Conservation (phyloP, 805 yeast genomes). For the Crinitomyces ghanaensis region DNA sequence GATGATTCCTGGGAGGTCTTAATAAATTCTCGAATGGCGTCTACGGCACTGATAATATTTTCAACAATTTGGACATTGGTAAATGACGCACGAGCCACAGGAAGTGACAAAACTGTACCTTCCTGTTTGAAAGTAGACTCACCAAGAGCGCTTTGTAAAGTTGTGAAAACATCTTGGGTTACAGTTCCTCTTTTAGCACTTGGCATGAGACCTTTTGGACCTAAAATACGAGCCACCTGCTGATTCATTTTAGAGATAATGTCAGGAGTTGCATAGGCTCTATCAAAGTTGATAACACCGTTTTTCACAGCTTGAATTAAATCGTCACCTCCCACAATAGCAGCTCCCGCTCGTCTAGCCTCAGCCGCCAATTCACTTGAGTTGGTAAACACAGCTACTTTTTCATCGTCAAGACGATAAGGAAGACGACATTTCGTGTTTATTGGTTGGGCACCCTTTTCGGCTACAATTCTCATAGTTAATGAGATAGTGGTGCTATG, state of each 20-base stretch:
- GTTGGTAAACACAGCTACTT: slow-evolving; percentile 57
- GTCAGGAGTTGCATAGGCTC: slow-evolving; percentile 79
- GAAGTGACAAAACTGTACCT: slow-evolving; percentile 40
- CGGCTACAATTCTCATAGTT: slow-evolving; percentile 53
- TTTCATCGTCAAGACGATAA: slow-evolving; percentile 53
- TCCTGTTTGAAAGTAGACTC: slow-evolving; percentile 71
- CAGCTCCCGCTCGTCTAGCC: slow-evolving; percentile 50
- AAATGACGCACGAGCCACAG: slow-evolving; percentile 70
- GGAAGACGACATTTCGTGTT: slow-evolving; percentile 66
- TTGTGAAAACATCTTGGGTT: slow-evolving; percentile 44
- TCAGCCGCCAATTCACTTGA: slow-evolving; percentile 40
- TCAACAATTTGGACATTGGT: slow-evolving; percentile 62
- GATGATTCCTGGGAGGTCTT: slow-evolving; percentile 27
- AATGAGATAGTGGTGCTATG: slow-evolving; percentile 60
- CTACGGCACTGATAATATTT: slow-evolving; percentile 57
- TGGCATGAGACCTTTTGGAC: slow-evolving; percentile 88
- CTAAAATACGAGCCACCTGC: slow-evolving; percentile 69
- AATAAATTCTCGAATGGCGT: slow-evolving; percentile 38
- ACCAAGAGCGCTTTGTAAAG: slow-evolving; percentile 49
- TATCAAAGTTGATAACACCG: slow-evolving; percentile 49
- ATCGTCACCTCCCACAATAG: slow-evolving; percentile 60
- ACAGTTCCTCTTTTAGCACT: slow-evolving; percentile 79
- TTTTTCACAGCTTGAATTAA: slow-evolving; percentile 49
- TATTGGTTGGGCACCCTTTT: slow-evolving; percentile 66
- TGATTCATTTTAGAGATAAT: slow-evolving; percentile 47